These are phyloP conservation scores for Fraxinus pennsylvanica DNA, from an alignment of 257 asterid genomes.

Conservation along the genomic window DNA sequence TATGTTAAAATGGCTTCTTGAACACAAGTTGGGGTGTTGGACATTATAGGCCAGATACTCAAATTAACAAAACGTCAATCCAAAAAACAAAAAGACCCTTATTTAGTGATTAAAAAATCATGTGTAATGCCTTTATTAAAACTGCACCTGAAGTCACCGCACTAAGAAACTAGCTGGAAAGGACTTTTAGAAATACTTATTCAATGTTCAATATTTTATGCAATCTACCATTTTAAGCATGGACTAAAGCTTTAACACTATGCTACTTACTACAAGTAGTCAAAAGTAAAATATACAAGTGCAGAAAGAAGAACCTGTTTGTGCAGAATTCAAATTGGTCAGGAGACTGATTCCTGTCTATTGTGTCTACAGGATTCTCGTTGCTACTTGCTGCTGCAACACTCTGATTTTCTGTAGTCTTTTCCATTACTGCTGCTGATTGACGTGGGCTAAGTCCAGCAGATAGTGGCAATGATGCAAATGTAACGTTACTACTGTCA, in stretches of 20 bases:
- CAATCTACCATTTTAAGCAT: not conserved
- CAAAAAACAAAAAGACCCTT: not conserved
- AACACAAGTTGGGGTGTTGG: not conserved
- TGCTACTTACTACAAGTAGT: slow-evolving; percentile 23
- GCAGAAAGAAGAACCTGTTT: slow-evolving; percentile 53
- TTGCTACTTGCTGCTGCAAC: slow-evolving; percentile 36
- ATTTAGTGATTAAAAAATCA: not conserved
- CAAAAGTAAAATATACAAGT: slow-evolving; percentile 13
- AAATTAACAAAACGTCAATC: slow-evolving; percentile 9
- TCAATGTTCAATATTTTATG: not conserved
- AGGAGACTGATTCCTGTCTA: slow-evolving; percentile 38
- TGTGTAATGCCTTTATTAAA: slow-evolving; percentile 16
- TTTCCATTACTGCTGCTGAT: slow-evolving; percentile 56
- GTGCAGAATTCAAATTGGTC: slow-evolving; percentile 44
- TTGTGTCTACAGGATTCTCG: slow-evolving; percentile 38
- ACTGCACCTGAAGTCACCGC: not conserved
- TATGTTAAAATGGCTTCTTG: not conserved
- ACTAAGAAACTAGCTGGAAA: not conserved
- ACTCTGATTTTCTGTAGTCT: slow-evolving; percentile 48
- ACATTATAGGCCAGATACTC: slow-evolving; percentile 6
- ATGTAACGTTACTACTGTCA: slow-evolving; percentile 58
- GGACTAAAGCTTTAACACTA: not conserved
- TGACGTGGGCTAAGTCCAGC: slow-evolving; percentile 56
- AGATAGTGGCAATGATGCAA: slow-evolving; percentile 63
- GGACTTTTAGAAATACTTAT: slow-evolving; percentile 4